Evolutionary conservation across 768 basidiomycete genomes (phyloP), one percentile per base, ranked within the genome.

Genomic region (Heimioporus sp.): DNA sequence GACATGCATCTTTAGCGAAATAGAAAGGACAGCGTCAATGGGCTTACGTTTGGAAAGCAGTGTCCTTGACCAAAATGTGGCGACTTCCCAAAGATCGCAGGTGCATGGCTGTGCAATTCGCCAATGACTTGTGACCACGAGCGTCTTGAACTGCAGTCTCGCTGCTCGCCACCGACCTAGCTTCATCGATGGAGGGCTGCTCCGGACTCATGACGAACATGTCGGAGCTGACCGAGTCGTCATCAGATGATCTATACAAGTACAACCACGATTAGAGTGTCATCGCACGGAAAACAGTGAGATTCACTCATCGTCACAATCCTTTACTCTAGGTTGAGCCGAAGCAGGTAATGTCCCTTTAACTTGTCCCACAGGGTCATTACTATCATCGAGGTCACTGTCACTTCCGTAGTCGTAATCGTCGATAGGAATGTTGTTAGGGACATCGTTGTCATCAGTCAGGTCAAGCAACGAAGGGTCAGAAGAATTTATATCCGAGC

Each of bases 371-470:
- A 40, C 20, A 45, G 36, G 38, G 0, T 59, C 54, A 2, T 54
- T 17, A 10, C 60, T 59, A 7, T 70, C 67, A 17, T 72, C 71
- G 21, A 73, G 63, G 38, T 72, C 72, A 13, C 72, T 72, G 49
- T 73, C 71, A 16, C 65, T 68, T 32, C 31, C 61, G 42, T 69
- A 73, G 9, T 59, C 70, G 45, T 70, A 68, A 9, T 66, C 65
- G 7, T 58, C 59, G 3, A 59, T 51, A 10, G 7, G 30, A 41
- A 38, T 35, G 28, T 44, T 10, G 13, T 17, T 43, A 9, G 54
- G 53, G 24, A 66, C 45, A 16, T 53, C 55, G 3, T 43, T 46
- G 21, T 47, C 48, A 10, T 42, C 51, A 17, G 39, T 45, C 32
- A 69, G 55, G 13, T 59, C 57, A 40, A 53, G 28, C 30, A 60